phyloP scores from a whole-genome alignment of 2,329 filamentous ascomycete genomes.

The Aspergillus niger region DNA sequence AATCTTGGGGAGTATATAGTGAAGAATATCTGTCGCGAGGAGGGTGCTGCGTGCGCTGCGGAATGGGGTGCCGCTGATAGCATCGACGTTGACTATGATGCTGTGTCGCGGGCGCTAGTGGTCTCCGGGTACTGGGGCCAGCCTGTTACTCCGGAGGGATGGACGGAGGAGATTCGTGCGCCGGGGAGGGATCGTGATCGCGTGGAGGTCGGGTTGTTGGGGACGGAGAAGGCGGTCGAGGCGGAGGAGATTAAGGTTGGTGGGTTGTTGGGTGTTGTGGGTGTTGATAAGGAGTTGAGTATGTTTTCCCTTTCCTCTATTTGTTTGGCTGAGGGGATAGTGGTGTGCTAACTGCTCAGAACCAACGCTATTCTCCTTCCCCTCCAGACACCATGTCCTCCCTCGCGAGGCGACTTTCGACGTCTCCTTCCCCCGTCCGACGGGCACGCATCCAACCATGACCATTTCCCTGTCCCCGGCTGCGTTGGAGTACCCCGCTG shows the following conservation, averaged over 20 bases:
- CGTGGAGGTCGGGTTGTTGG: conserved; percentile 80
- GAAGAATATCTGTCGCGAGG: conserved; percentile 54
- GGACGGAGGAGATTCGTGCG: conserved; percentile 50
- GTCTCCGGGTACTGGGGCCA: conserved; percentile 64
- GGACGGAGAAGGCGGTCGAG: conserved; percentile 59
- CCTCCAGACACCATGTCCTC: conserved; percentile 71
- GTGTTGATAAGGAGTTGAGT: conserved; percentile 70
- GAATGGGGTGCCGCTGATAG: conserved; percentile 59
- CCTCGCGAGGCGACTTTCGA: conserved; percentile 57
- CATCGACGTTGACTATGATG: conserved; percentile 77
- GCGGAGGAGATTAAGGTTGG: conserved; percentile 75
- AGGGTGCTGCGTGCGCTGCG: conserved; percentile 53
- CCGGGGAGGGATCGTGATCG: conserved; percentile 47
- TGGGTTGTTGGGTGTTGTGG: conserved; percentile 76
- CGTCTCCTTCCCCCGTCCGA: conserved; percentile 67
- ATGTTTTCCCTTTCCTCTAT: conserved; percentile 25
- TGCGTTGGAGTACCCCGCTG: conserved; percentile 52
- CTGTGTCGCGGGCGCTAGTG: conserved; percentile 65
- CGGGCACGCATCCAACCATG: conserved; percentile 81
- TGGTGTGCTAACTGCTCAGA: conserved; percentile 46
- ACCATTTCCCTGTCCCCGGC: conserved; percentile 63
- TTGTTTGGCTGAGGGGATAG: neutral
- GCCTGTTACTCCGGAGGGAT: conserved; percentile 36
- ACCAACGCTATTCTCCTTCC: conserved; percentile 79
- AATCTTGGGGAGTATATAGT: conserved; percentile 58